A percentile compares a stretch with the other conserved stretches of the same genome.
phyloP scores from a whole-genome alignment of 1,284 basidiomycete genomes.

The Pyrrhoderma noxium region DNA sequence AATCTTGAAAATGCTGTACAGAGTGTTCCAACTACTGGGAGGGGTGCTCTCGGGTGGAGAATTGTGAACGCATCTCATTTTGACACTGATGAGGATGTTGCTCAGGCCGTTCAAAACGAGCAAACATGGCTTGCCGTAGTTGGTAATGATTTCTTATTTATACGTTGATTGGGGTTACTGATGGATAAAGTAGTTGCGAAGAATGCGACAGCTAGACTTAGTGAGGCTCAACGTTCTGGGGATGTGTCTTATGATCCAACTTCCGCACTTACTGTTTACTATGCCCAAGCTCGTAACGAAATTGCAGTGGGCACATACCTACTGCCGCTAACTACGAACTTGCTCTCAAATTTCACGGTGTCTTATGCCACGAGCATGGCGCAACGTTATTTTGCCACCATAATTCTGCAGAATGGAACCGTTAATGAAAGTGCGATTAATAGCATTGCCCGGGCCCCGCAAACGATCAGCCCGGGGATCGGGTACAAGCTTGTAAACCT shows the following conservation, averaged over 20 bases:
- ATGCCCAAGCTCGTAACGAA: constrained; percentile 30
- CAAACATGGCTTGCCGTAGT: constrained; percentile 32
- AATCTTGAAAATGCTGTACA: constrained; percentile 26
- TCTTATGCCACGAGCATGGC: constrained; percentile 26
- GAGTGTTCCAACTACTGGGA: constrained; percentile 24
- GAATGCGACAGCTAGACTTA: constrained; percentile 26
- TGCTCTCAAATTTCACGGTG: constrained; percentile 23
- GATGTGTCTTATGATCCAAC: constrained; percentile 28
- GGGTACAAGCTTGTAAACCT: too few relatives aligned
- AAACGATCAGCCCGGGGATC: too few relatives aligned
- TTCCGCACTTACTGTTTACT: constrained; percentile 30
- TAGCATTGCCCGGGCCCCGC: too few relatives aligned
- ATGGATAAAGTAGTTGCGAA: constrained; percentile 24
- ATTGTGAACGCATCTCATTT: constrained; percentile 22
- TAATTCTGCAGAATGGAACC: too few relatives aligned
- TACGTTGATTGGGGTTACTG: neutral
- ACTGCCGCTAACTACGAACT: constrained; percentile 24
- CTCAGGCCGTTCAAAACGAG: constrained; percentile 26
- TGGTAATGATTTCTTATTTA: constrained; percentile 20
- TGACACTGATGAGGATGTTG: constrained; percentile 26
- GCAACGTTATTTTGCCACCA: constrained; percentile 27
- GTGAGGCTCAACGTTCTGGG: constrained; percentile 27
- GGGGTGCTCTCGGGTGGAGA: constrained; percentile 27
- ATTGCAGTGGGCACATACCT: constrained; percentile 28
- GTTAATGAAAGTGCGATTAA: too few relatives aligned